Base-by-base conservation (phyloP, 2,329 filamentous ascomycete genomes). In the Aspergillus sp. region DNA sequence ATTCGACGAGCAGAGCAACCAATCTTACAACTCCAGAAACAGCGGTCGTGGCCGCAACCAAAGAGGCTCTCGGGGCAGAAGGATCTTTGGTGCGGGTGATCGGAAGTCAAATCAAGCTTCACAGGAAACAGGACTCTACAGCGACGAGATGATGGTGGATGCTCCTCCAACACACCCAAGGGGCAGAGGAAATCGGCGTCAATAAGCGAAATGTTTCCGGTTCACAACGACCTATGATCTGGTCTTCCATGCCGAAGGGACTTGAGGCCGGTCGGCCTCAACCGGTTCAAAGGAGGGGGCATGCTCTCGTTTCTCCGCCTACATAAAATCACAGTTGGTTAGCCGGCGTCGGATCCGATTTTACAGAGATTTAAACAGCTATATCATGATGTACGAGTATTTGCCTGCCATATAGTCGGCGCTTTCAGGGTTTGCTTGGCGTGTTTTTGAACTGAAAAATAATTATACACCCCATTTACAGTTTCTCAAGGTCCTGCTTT, bases 71-170 rank as follows among this genome's bases (percentile, higher is more conserved):
- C 59, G 62, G 54, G 62, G 64, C 48, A 67, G 54, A 45, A 67
- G 47, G 41, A 62, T 54, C 30, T 57, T 54, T 23, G 61, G 49
- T 28, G 57, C 57, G 43, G 57, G 55, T 25, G 64, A 57, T 31
- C 54, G 60, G 47, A 59, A 54, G 38, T 41, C n/a, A 28, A 65
- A 60, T 51, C 65, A 57, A 57, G 50, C 62, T 28, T 31, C 56
- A 7, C 64, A 69, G 46, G 66, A 69, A 8, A 60, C 68, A 4
- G 69, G 73, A 3, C 68, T 78, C 4, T 78, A 79, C 61, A 78
- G 77, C 53, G 77, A 79, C 61, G 64, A 75, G 60, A 79, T 79
- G 75, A 74, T 78, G 72, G 68, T 75, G 17, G 77, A 79, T 65
- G 68, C 71, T n/a, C 74, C 75, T 13, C 54, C 66, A 28, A 67